Evolutionary conservation across 2,329 filamentous ascomycete genomes (phyloP).

Genomic region (Diaporthe velutina): DNA sequence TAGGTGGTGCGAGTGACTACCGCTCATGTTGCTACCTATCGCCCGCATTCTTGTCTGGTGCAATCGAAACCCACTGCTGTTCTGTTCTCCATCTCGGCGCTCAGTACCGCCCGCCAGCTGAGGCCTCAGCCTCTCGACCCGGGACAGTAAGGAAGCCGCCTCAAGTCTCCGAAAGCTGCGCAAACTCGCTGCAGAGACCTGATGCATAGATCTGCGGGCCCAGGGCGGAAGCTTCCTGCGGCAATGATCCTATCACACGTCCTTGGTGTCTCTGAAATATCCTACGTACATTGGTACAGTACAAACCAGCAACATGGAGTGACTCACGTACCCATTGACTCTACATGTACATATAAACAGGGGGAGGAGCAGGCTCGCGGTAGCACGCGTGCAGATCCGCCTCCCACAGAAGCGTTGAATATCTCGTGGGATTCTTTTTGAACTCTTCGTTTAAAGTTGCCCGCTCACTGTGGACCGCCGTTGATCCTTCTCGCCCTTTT

Average conservation of each 20-base stretch:
- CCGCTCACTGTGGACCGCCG: background rate
- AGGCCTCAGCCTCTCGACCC: background rate
- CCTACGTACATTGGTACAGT: background rate
- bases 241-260: background rate
- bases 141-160: background rate
- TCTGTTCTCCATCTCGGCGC: background rate
- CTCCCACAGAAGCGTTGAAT: constrained; percentile 15
- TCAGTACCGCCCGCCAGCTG: background rate
- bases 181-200: background rate
- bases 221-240: background rate
- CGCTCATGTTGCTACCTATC: background rate
- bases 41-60: constrained; percentile 3
- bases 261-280: background rate
- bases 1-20: background rate
- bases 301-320: background rate
- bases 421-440: constrained; percentile 16
- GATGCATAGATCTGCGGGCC: background rate
- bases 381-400: constrained; percentile 1
- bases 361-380: background rate
- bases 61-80: background rate
- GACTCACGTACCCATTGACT: background rate
- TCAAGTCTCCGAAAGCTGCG: background rate
- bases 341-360: background rate
- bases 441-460: constrained; percentile 21
- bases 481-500: constrained; percentile 17